Percentiles rank a stretch among this genome's conserved stretches.
These are phyloP conservation scores for Kalmusia sp. DNA, from an alignment of 2,329 filamentous ascomycete genomes.

Conservation along the genomic window DNA sequence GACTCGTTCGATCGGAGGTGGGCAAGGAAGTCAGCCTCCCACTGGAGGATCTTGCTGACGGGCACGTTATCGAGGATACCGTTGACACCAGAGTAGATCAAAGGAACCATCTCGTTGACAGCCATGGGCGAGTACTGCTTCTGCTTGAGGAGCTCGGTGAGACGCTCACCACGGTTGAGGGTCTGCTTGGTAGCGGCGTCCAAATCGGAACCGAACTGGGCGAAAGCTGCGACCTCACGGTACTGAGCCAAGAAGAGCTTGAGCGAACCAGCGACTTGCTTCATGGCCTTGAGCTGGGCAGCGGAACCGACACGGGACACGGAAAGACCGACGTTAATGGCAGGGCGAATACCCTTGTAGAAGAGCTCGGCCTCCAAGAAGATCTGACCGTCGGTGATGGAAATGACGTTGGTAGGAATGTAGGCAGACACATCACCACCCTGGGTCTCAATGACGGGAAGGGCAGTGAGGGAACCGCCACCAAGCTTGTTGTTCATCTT, in stretches of 20 bases:
- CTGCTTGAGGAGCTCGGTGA: conserved; percentile 99
- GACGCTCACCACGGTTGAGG: conserved; percentile 95
- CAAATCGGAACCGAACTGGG: conserved; percentile 99
- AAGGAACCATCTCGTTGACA: conserved; percentile 99
- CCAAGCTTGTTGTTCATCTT: conserved; percentile 98
- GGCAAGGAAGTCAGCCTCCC: conserved; percentile 93
- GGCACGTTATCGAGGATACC: conserved; percentile 89
- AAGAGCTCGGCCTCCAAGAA: conserved; percentile 99
- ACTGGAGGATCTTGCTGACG: conserved; percentile 87
- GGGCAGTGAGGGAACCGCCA: conserved; percentile 94
- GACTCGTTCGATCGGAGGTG: conserved; percentile 92
- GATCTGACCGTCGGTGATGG: conserved; percentile 99
- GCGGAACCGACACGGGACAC: conserved; percentile 99
- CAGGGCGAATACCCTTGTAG: conserved; percentile 99
- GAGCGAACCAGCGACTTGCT: conserved; percentile 99
- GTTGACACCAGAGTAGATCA: conserved; percentile 99
- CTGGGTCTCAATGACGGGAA: conserved; percentile 99
- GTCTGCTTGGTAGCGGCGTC: conserved; percentile 99
- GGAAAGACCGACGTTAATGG: conserved; percentile 99
- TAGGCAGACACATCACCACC: conserved; percentile 99
- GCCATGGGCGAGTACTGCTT: conserved; percentile 99
- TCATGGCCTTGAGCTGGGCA: conserved; percentile 99
- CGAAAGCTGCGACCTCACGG: conserved; percentile 99
- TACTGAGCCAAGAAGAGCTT: conserved; percentile 99
- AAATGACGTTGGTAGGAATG: conserved; percentile 99